Evolutionary conservation across 768 basidiomycete genomes (phyloP), one percentile per base, ranked within the genome.

Genomic region (Amanita molliuscula): DNA sequence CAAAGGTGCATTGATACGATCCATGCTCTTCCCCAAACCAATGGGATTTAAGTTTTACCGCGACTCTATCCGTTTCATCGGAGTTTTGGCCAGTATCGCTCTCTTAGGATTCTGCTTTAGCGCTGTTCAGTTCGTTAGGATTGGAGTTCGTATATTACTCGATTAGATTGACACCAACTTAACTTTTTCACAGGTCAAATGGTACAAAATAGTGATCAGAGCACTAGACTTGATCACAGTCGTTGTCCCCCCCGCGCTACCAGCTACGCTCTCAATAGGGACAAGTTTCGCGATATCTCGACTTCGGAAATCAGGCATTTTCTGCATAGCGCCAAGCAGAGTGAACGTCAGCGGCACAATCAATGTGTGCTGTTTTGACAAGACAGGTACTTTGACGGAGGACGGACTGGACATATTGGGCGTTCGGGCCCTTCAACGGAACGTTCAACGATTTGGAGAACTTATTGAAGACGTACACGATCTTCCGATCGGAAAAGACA

Each of bases 21-120:
- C 95, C 0, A 99, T 99, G 95, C 73, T 99, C 13, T 99, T 94
- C 69, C 96, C 96, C 0, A 97, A 96, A 61, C 94, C 95, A 0
- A 93, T 96, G 54, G 95, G 93, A 0, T 99, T 99, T 79, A 96
- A 96, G 64, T 98, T 99, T 68, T 98, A 98, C 67, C 82, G 84
- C 28, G 90, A 93, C 65, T 90, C 89, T 1, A 81, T 88, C 26
- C 72, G 84, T 54, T 99, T 99, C 65, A 96, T 98, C 47, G 76
- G 78, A 18, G 92, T 99, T 4, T 76, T 99, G 11, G 84, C 90
- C 18, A 79, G 88, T n/a, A 82, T 99, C 45, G 96, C 96, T 10
- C 81, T 80, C 10, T 62, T 94, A 20, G 96, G 95, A 1, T 99
- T 99, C 65, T 82, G 86, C 52, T 85, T 83, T 51, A 94, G 90